Evolutionary conservation across 345 rosid genomes (phyloP), one percentile per base, ranked within the genome.

Genomic region (Ailanthus altissimus): DNA sequence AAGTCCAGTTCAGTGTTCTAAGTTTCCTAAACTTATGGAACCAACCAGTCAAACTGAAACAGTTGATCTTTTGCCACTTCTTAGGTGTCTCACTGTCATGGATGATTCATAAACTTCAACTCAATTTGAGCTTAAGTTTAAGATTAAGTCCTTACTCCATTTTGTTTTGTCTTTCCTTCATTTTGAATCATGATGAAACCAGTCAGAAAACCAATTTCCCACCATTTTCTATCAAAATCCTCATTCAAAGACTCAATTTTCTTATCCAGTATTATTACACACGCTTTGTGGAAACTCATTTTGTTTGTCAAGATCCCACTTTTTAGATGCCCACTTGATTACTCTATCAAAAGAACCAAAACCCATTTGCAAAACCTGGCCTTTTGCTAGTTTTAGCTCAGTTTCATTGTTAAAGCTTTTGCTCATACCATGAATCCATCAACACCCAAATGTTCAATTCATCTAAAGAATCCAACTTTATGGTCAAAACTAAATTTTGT

Each of bases 171-270:
- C 38, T 32, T 32, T 32, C 38, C 38, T 32, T 32, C 26, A 40
- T 2, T n/a, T 42, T 45, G 15, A 46, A 77, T 47, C 67, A 81
- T 77, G 81, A 74, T 81, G 67, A 74, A 14, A 60, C 59, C 8
- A 5, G 78, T 68, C 62, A 61, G 67, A 23, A 77, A 73, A 43
- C 54, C 72, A 62, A 14, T 53, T 54, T 9, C 59, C 61, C 13
- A 13, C 64, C 38, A 38, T 40, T 21, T 56, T 7, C 10, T 23
- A 56, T 13, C 49, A 21, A 40, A 64, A 42, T 42, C 69, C 25
- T 2, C 69, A 20, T 42, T 64, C 16, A 9, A 42, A 36, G 67
- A 49, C 9, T 67, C 58, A 15, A 15, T 54, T 32, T 26, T 69
- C 16, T 40, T 23, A 38, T 9, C 13, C 42, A 58, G 21, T 26